Evolutionary conservation across 306 rosid species (phyloP).

Genomic region (Crotalaria pallida): DNA sequence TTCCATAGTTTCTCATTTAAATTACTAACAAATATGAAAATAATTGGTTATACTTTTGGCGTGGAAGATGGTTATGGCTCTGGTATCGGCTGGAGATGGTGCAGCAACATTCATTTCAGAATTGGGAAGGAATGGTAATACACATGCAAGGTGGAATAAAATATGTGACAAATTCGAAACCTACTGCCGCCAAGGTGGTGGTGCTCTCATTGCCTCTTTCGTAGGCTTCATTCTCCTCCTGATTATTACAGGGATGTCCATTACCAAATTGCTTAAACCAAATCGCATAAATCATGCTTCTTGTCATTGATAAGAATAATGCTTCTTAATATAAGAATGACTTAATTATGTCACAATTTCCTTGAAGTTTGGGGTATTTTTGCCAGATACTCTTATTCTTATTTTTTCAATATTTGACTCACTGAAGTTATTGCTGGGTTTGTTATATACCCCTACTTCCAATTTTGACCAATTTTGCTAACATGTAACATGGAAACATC

Average conservation of each 20-base stretch:
- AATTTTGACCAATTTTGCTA: too few species aligned
- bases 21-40: neutral
- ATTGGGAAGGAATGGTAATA: conserved; percentile 75
- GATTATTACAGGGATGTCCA: conserved; percentile 50
- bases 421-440: too few species aligned
- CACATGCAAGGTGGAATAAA: conserved; percentile 86
- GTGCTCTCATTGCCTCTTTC: conserved; percentile 65
- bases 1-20: neutral
- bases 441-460: too few species aligned
- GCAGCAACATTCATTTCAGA: conserved; percentile 87
- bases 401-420: too few species aligned
- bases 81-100: conserved; percentile 71
- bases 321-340: too few species aligned
- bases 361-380: too few species aligned
- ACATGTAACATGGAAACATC: too few species aligned
- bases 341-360: too few species aligned
- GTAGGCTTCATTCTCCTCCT: conserved; percentile 58
- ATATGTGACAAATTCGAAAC: conserved; percentile 69
- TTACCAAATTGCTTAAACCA: conserved; percentile 47
- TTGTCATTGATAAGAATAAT: too few species aligned
- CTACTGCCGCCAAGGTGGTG: conserved; percentile 60
- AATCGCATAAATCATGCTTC: conserved; percentile 32
- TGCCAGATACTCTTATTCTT: too few species aligned
- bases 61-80: conserved; percentile 44
- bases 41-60: neutral